Conservation (phyloP, 441 rosid genomes). For the Syzygium syzygioides region DNA sequence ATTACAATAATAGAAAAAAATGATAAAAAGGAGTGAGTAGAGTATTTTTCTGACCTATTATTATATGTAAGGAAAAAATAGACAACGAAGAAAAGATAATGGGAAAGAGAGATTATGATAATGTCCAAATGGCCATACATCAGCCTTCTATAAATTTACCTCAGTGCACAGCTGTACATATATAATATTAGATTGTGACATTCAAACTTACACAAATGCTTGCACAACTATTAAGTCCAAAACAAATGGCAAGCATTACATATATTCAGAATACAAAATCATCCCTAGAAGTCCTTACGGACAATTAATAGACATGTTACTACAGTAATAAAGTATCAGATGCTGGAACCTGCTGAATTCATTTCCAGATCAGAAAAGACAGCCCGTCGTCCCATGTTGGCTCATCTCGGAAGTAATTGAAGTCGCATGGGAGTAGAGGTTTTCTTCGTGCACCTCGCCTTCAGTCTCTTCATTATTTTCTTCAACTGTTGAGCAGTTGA, state of each 20-base stretch:
- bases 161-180: neutral
- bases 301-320: neutral
- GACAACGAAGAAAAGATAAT: neutral
- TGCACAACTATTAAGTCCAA: neutral
- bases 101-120: neutral
- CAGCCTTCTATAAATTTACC: neutral
- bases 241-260: neutral
- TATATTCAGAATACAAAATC: neutral
- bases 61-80: neutral
- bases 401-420: too few species aligned
- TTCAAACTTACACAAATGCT: neutral
- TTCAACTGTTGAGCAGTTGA: neutral
- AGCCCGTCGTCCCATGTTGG: too few species aligned
- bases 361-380: too few species aligned
- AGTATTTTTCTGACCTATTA: neutral
- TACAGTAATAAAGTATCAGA: too few species aligned
- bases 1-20: neutral
- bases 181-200: neutral
- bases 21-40: neutral
- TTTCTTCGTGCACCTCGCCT: fast-evolving
- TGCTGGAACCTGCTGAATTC: too few species aligned
- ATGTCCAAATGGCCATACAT: neutral
- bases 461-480: neutral
- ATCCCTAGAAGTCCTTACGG: neutral
- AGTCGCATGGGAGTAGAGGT: too few species aligned